Evolutionary conservation across 768 basidiomycete species (phyloP), one percentile per base, ranked within the genome.

Genomic region (Kwoniella dejecticola): DNA sequence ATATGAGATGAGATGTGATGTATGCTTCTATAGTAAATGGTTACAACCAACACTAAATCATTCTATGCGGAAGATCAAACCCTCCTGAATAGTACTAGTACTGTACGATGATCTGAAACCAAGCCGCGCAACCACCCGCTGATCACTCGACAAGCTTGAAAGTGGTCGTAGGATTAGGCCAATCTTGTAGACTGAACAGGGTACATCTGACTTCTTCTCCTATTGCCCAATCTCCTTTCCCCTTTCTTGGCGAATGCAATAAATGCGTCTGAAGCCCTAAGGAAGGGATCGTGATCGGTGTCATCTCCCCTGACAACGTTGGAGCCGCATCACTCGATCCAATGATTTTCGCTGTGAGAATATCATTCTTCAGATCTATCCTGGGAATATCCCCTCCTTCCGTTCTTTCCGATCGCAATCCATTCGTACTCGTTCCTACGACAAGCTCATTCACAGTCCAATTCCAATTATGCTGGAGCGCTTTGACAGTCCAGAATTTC

Each of bases 161-260:
- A 2, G 26, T 41, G 7, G 63, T 45, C 8, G 57, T 17, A 12
- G 67, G 66, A 44, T 55, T 59, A 17, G 71, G 71, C 66, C 68
- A 70, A 47, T 53, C 60, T 13, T 38, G 33, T 17, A 56, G 61
- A 4, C 41, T 42, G 0, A n/a, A 27, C 21, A 74, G 23, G 30
- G 40, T 66, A 31, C 70, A 65, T 42, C 24, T 57, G 17, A 74
- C 54, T 48, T 64, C 60, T 21, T 70, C 57, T n/a, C 72, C 72
- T 1, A 60, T 26, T 41, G 58, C 52, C 31, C 30, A 60, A 17
- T 53, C n/a, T 23, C 33, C 36, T 19, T 31, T 27, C 4, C 19
- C 44, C 26, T 23, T 29, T 6, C 17, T 13, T 3, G 30, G 36
- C 5, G 41, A 24, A 42, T 50, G 48, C 2, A 31, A 24, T 26